Base-by-base conservation (phyloP, 1,284 basidiomycete species). In the Ceratobasidium sp. region DNA sequence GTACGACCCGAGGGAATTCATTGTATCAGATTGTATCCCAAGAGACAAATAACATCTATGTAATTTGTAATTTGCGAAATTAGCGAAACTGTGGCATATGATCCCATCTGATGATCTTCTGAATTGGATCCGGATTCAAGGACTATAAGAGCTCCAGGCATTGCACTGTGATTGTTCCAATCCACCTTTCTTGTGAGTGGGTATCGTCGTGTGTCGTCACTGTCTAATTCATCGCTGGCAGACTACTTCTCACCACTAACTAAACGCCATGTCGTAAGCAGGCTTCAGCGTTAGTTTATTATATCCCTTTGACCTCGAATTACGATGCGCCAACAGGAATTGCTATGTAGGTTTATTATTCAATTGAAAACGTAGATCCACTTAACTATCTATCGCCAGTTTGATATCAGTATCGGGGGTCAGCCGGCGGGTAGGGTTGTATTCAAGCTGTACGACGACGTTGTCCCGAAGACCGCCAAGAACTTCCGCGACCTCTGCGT, bases 401-500 rank as follows among this genome's bases (percentile, higher is more conserved):
- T 97, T 77, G 92, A 96, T 76, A 86, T 97, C 77, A 75, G 82
- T 22, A 89, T 95, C 77, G 82, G 82, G 75, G 81, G 79, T 67
- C 53, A 78, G 15, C 75, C 81, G 0, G 78, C 83, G 0, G 93
- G 92, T 0, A 85, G 90, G 67, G 80, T 98, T 77, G 85, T 89
- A 70, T 94, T 97, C 83, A 89, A 88, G 78, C 86, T 98, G 34
- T 97, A 85, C 76, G 90, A 92, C 79, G 77, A 84, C 0, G 79
- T 82, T 43, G 86, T 88, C n/a, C 90, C 89, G 20, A 84, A 81
- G 76, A 97, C 95, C 0, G 83, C 91, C 0, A 85, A 81, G 70
- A 98, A 99, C 82, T 98, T 98, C 82, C 89, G 95, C 68, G 91
- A 94, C 76, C 87, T 98, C 27, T 91, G 90, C 91, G 92, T 25